Evolutionary conservation across 805 yeast genomes (phyloP).

Genomic region (Wickerhamiella sergipiensis): DNA sequence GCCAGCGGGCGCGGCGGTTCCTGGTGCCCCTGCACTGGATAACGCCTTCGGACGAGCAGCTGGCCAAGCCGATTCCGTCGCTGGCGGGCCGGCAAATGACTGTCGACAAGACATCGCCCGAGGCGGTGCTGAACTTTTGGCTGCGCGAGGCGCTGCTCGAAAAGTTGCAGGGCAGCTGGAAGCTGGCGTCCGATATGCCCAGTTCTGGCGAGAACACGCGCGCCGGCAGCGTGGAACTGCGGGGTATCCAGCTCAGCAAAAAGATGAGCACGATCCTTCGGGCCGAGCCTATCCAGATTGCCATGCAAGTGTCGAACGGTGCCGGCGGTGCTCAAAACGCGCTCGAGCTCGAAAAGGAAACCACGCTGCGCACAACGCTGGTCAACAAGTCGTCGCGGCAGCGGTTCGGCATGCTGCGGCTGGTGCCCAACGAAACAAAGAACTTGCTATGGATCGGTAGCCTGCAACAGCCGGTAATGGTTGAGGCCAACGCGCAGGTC

Average conservation of each 20-base stretch:
- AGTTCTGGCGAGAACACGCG: constrained; percentile 24
- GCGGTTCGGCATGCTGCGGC: constrained; percentile 45
- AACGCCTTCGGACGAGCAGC: constrained; percentile 29
- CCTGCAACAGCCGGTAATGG: constrained; percentile 40
- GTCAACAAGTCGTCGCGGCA: constrained; percentile 32
- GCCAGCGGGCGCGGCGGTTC: constrained; percentile 41
- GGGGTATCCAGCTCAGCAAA: constrained; percentile 49
- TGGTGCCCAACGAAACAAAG: constrained; percentile 38
- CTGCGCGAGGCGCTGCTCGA: constrained; percentile 51
- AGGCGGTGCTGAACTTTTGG: constrained; percentile 72
- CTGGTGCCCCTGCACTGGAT: constrained; percentile 58
- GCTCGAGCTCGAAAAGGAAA: constrained; percentile 35
- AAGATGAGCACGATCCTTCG: constrained; percentile 43
- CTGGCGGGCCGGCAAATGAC: constrained; percentile 58
- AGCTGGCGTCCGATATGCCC: constrained; percentile 2
- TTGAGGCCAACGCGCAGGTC: constrained; percentile 32
- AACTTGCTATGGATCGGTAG: constrained; percentile 60
- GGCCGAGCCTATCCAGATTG: constrained; percentile 10
- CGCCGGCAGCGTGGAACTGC: constrained; percentile 48
- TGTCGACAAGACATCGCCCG: constrained; percentile 32
- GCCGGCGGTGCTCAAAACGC: background rate
- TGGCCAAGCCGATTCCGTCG: constrained; percentile 52
- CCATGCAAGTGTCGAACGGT: constrained; percentile 4
- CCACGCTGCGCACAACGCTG: constrained; percentile 37
- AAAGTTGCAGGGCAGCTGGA: constrained; percentile 56